Evolutionary conservation across 352 stramenopile genomes (phyloP).

Genomic region (Pseudoperonospora humuli): DNA sequence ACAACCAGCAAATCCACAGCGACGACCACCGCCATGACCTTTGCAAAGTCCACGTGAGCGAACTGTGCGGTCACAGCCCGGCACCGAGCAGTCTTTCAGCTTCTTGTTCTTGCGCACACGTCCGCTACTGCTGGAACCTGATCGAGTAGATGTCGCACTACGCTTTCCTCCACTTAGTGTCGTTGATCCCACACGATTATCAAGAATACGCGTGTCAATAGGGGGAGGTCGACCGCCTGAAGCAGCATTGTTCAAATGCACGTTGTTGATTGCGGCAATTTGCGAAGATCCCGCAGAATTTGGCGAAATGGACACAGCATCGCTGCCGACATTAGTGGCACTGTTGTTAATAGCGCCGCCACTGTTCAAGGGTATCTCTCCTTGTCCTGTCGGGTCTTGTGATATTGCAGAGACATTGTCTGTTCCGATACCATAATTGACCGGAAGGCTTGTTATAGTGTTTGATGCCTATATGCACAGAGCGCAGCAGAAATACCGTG

Average conservation of each 20-base stretch:
- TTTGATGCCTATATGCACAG: conserved; percentile 21
- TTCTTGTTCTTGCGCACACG: conserved; percentile 72
- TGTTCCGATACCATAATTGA: conserved; percentile 18
- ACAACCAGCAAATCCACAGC: conserved; percentile 60
- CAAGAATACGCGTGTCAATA: conserved; percentile 38
- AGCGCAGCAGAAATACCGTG: conserved; percentile 3
- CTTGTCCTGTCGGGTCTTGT: conserved; percentile 17
- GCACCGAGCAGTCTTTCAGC: conserved; percentile 75
- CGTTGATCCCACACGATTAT: conserved; percentile 15
- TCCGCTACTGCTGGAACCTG: conserved; percentile 30
- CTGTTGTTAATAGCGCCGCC: conserved; percentile 22
- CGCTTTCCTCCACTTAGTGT: conserved; percentile 28
- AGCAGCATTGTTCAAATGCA: conserved; percentile 14
- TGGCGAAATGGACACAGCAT: conserved; percentile 20
- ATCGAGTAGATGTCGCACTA: conserved; percentile 30
- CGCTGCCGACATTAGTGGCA: conserved; percentile 12
- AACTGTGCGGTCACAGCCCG: conserved; percentile 63
- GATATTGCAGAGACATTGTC: conserved; percentile 21
- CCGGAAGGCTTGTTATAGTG: conserved; percentile 19
- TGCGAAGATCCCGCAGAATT: conserved; percentile 19
- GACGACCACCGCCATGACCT: conserved; percentile 61
- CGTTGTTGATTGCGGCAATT: conserved; percentile 14
- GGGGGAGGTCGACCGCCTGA: conserved; percentile 29
- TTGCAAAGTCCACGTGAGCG: conserved; percentile 77
- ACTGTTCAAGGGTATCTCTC: conserved; percentile 17